Percentiles rank a stretch among this genome's conserved stretches.
Evolutionary conservation across 2,329 filamentous ascomycete species (phyloP).

Genomic region (Ceratocystis variospora): DNA sequence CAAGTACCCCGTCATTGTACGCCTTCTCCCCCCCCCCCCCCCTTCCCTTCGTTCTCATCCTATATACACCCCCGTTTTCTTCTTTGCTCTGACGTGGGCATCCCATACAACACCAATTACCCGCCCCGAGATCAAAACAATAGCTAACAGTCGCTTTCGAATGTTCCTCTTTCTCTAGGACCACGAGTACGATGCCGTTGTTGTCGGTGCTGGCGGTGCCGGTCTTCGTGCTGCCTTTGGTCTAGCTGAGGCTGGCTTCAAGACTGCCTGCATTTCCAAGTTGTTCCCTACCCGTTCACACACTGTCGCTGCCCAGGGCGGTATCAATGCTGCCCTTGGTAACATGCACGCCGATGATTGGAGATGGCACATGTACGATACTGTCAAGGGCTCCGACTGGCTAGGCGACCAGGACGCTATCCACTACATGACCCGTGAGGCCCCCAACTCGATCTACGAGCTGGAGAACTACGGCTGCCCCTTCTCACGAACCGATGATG

Average conservation of each 20-base stretch:
- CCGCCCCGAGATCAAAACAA: neutral
- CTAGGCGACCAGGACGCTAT: slow-evolving; percentile 94
- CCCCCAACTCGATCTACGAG: slow-evolving; percentile 80
- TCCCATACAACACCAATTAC: no score
- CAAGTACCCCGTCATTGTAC: slow-evolving; percentile 89
- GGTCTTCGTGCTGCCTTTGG: slow-evolving; percentile 74
- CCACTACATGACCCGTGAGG: slow-evolving; percentile 96
- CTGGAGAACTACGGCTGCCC: slow-evolving; percentile 96
- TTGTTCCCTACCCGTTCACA: slow-evolving; percentile 76
- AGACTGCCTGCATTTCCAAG: slow-evolving; percentile 78
- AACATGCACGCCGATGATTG: slow-evolving; percentile 99
- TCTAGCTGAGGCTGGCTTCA: slow-evolving; percentile 77
- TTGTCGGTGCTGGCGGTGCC: slow-evolving; percentile 72
- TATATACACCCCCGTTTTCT: neutral
- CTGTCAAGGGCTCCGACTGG: slow-evolving; percentile 96
- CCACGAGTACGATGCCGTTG: slow-evolving; percentile 96
- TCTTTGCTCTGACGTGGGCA: no score
- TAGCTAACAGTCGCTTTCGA: neutral
- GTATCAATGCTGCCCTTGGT: slow-evolving; percentile 76
- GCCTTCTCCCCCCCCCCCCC: slow-evolving; percentile 27
- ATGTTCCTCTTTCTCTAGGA: slow-evolving; percentile 43
- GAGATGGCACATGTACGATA: slow-evolving; percentile 99
- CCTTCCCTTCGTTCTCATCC: neutral
- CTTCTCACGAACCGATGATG: slow-evolving; percentile 91
- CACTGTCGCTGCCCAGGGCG: slow-evolving; percentile 69